Percentiles rank a stretch among this genome's conserved stretches.
Evolutionary conservation across 768 basidiomycete species (phyloP).

Genomic region (Crucibulum laeve): DNA sequence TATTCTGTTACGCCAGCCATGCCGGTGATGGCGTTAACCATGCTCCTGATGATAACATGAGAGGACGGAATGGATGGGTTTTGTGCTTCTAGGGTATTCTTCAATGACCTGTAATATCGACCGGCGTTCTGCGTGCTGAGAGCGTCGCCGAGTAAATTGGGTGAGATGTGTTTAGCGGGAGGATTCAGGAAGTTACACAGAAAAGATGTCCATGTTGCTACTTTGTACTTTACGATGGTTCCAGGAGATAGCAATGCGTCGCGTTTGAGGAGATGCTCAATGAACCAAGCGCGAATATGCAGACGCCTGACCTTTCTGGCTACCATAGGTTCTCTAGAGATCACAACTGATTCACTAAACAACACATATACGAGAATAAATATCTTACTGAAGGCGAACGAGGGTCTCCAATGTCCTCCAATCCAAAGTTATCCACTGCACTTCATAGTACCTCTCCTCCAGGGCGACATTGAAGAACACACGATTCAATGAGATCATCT

Average conservation of each 20-base stretch:
- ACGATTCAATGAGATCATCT: constrained; percentile 27
- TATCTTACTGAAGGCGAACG: constrained; percentile 24
- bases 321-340: constrained; percentile 23
- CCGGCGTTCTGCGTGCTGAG: neutral
- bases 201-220: neutral
- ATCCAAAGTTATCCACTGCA: constrained; percentile 28
- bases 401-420: constrained; percentile 18
- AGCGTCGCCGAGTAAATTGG: no score
- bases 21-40: constrained; percentile 25
- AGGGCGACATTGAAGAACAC: constrained; percentile 25
- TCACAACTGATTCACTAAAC: neutral
- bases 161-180: constrained; percentile 1
- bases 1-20: constrained; percentile 29
- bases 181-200: neutral
- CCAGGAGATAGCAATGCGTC: constrained; percentile 6
- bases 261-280: constrained; percentile 26
- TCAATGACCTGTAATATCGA: neutral
- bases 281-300: constrained; percentile 35
- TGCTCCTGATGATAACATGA: constrained; percentile 19
- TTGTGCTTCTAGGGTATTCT: neutral
- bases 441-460: constrained; percentile 22
- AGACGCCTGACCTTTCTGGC: constrained; percentile 27
- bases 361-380: neutral
- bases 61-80: constrained; percentile 7
- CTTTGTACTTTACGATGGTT: neutral